Percentiles rank a stretch among this genome's conserved stretches.
These are phyloP conservation scores for Candida silvatica DNA, from an alignment of 805 yeast species.

Conservation along the genomic window DNA sequence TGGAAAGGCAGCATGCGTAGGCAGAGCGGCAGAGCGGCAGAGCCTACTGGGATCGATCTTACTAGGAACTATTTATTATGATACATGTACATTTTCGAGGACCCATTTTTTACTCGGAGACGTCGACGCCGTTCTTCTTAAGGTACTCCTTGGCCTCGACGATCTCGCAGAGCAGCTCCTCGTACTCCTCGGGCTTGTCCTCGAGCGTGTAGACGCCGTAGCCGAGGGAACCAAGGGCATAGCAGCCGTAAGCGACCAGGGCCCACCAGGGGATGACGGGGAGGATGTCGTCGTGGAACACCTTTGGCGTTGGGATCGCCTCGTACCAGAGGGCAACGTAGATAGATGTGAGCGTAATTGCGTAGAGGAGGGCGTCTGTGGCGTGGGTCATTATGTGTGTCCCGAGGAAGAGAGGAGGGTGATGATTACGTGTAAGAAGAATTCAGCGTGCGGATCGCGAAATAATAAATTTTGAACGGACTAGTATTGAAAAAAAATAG, in stretches of 20 bases:
- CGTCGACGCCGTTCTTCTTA: conserved; percentile 44
- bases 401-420: neutral
- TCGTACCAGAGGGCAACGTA: conserved; percentile 45
- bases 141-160: conserved; percentile 56
- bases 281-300: conserved; percentile 41
- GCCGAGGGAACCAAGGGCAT: conserved; percentile 60
- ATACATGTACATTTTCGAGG: too few species aligned
- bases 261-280: conserved; percentile 69
- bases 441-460: too few species aligned
- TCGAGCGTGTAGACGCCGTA: conserved; percentile 62
- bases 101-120: conserved; percentile 27
- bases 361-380: conserved; percentile 43
- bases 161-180: conserved; percentile 50
- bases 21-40: too few species aligned
- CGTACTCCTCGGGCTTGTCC: conserved; percentile 60
- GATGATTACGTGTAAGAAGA: neutral
- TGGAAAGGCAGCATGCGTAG: too few species aligned
- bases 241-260: conserved; percentile 59
- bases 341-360: conserved; percentile 38
- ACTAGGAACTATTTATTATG: too few species aligned
- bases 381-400: conserved; percentile 50
- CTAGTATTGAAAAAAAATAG: too few species aligned
- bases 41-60: neutral
- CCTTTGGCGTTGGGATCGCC: conserved; percentile 44
- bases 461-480: too few species aligned